These are phyloP conservation scores for Trichoderma citrinoviride DNA, from an alignment of 2,329 filamentous ascomycete genomes.

Conservation along the genomic window DNA sequence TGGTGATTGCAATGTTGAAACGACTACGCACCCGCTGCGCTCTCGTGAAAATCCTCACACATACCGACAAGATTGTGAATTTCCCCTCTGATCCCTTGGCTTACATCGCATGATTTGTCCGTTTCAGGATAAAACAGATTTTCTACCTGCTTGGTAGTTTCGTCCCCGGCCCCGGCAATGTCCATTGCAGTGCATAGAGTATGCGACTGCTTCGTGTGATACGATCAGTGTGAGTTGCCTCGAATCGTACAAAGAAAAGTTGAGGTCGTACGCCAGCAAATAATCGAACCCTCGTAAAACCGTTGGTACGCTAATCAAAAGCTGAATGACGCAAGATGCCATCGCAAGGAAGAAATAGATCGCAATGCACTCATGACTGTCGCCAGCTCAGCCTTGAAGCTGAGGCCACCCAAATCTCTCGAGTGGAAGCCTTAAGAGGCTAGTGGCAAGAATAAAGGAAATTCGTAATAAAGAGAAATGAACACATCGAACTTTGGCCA, in stretches of 20 bases:
- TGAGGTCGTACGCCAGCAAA: neutral
- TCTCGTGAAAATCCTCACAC: neutral
- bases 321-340: neutral
- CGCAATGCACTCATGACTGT: constrained; percentile 4
- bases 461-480: neutral
- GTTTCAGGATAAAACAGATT: neutral
- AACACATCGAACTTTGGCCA: neutral
- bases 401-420: neutral
- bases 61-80: neutral
- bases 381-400: neutral
- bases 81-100: neutral
- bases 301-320: neutral
- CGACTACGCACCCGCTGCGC: neutral
- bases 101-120: neutral
- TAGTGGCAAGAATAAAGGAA: neutral
- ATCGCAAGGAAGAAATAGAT: neutral
- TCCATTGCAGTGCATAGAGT: neutral
- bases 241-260: constrained; percentile 12
- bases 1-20: neutral
- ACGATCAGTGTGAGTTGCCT: neutral
- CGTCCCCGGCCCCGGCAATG: neutral
- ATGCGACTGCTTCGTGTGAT: neutral
- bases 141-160: neutral
- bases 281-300: neutral
- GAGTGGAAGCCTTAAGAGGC: neutral